Evolutionary conservation across 345 rosid species (phyloP).

Genomic region (Kandelia obovata): DNA sequence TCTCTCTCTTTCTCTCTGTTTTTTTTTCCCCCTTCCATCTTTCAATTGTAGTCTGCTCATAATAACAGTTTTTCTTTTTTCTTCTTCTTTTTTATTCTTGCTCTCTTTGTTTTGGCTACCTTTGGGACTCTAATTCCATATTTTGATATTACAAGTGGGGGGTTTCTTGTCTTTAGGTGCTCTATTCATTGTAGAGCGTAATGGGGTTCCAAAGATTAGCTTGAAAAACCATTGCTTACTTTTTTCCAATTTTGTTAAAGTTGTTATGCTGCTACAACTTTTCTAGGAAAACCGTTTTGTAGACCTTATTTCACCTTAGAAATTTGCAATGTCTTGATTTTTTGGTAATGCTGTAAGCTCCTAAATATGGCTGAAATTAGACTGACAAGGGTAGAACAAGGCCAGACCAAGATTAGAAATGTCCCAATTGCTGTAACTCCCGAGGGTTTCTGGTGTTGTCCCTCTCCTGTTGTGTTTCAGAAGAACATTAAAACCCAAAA

Average conservation of each 20-base stretch:
- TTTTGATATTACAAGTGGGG: background rate
- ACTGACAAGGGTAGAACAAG: constrained; percentile 63
- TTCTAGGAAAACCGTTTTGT: constrained; percentile 2
- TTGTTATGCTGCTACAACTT: constrained; percentile 1
- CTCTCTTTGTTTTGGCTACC: background rate
- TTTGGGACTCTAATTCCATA: constrained; percentile 8
- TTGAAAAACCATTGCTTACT: too few relatives aligned
- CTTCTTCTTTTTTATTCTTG: background rate
- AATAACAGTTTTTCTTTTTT: too few relatives aligned
- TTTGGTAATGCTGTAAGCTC: constrained; percentile 28
- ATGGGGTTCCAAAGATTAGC: background rate
- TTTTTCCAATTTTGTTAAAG: background rate
- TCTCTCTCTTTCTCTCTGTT: too few relatives aligned
- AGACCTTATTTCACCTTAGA: constrained; percentile 8
- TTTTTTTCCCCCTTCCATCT: background rate
- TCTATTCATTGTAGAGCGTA: background rate
- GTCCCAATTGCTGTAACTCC: constrained; percentile 97
- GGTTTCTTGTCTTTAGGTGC: background rate
- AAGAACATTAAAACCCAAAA: constrained; percentile 66
- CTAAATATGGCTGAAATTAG: constrained; percentile 80
- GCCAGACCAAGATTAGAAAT: constrained; percentile 76
- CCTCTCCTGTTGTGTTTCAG: constrained; percentile 90
- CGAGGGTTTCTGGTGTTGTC: constrained; percentile 99
- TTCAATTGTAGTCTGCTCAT: background rate
- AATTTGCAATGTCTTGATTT: constrained; percentile 11